phyloP scores from a whole-genome alignment of 371 early-diverging fungal genomes.

The Furculomyces boomerangus region DNA sequence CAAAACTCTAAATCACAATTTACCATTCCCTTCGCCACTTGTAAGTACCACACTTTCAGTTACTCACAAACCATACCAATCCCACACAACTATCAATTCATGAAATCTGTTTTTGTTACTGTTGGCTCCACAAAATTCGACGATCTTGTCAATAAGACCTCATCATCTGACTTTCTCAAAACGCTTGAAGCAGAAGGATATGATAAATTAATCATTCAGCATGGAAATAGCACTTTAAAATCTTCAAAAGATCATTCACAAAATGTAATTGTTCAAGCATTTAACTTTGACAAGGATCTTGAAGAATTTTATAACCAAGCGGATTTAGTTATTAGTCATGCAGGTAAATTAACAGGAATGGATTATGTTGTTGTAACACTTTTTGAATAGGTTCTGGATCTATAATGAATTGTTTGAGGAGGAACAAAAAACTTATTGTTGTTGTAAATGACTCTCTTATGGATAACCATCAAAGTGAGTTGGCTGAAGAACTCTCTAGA shows the following conservation, averaged over 20 bases:
- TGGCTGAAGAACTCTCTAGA: conserved; percentile 45
- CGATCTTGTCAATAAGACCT: conserved; percentile 33
- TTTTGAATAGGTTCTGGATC: conserved; percentile 57
- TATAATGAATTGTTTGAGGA: conserved; percentile 53
- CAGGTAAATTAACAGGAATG: conserved; percentile 34
- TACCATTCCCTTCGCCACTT: too few relatives aligned
- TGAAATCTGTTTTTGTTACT: conserved; percentile 44
- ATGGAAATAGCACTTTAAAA: conserved; percentile 31
- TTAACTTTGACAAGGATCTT: conserved; percentile 12
- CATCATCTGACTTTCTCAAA: conserved; percentile 26
- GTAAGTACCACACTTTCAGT: too few relatives aligned
- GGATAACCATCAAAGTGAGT: conserved; percentile 78
- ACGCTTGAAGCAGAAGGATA: conserved; percentile 28
- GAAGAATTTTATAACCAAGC: conserved; percentile 9
- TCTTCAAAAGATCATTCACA: conserved; percentile 2
- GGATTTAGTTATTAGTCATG: conserved; percentile 31
- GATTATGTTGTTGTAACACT: conserved; percentile 36
- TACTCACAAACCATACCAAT: too few relatives aligned
- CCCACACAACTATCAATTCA: too few relatives aligned
- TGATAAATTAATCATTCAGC: conserved; percentile 42
- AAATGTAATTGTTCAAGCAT: conserved; percentile 5
- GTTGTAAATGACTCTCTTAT: conserved; percentile 56
- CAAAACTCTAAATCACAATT: too few relatives aligned
- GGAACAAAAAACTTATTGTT: conserved; percentile 43
- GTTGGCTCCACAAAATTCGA: conserved; percentile 85